Percentiles rank a stretch among this genome's conserved stretches.
Conservation (phyloP, 2,329 filamentous ascomycete species). For the Talaromyces marneffei region DNA sequence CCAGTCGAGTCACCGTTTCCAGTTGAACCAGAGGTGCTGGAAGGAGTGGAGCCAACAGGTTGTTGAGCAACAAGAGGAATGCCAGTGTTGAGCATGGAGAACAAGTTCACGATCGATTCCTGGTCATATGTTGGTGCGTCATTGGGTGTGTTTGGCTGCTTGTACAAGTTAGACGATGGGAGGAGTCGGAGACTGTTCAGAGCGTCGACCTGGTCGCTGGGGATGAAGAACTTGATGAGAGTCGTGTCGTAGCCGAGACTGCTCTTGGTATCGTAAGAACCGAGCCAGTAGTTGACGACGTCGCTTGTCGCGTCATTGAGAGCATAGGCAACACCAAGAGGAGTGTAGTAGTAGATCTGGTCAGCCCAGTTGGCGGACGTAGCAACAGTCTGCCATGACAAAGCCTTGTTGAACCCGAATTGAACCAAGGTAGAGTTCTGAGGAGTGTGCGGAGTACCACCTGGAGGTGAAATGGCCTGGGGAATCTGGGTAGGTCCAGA, state of each 20-base stretch:
- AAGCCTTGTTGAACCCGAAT: slow-evolving; percentile 71
- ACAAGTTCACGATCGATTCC: slow-evolving; percentile 62
- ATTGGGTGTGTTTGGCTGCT: slow-evolving; percentile 50
- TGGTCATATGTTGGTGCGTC: slow-evolving; percentile 13
- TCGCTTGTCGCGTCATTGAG: slow-evolving; percentile 46
- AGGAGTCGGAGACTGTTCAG: slow-evolving; percentile 65
- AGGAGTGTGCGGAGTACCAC: slow-evolving; percentile 52
- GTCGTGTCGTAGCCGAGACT: slow-evolving; percentile 74
- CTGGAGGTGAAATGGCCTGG: slow-evolving; percentile 66
- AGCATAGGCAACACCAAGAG: slow-evolving; percentile 62
- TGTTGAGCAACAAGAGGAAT: slow-evolving; percentile 58
- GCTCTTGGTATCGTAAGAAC: slow-evolving; percentile 66
- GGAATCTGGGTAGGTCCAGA: slow-evolving; percentile 61
- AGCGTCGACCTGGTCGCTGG: slow-evolving; percentile 60
- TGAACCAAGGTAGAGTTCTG: slow-evolving; percentile 67
- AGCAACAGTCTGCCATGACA: slow-evolving; percentile 82
- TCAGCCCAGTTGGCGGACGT: slow-evolving; percentile 64
- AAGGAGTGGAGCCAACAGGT: background rate
- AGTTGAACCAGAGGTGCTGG: slow-evolving; percentile 39
- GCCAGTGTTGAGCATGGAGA: slow-evolving; percentile 74
- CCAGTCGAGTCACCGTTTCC: slow-evolving; percentile 33
- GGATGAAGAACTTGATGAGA: slow-evolving; percentile 69
- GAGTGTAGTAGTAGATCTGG: slow-evolving; percentile 79
- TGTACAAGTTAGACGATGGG: slow-evolving; percentile 68
- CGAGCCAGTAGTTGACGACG: slow-evolving; percentile 63